phyloP scores from a whole-genome alignment of 805 yeast species.

The Scheffersomyces stipitis region DNA sequence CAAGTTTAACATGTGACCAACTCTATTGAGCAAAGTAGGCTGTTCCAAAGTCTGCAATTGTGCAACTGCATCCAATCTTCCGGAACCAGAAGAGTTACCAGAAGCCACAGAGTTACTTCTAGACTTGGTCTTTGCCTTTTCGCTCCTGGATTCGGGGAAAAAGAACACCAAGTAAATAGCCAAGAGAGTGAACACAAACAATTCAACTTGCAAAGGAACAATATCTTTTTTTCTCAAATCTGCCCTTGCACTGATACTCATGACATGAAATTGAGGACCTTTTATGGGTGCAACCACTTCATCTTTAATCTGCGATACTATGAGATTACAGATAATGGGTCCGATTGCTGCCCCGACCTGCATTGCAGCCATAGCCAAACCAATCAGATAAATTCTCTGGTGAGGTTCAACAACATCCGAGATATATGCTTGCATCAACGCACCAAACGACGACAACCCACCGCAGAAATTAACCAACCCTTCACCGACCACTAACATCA shows the following conservation, averaged over 20 bases:
- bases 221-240: constrained; percentile 10
- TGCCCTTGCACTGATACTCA: background rate
- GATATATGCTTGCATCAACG: constrained; percentile 8
- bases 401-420: constrained; percentile 8
- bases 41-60: background rate
- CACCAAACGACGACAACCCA: constrained; percentile 2
- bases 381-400: constrained; percentile 6
- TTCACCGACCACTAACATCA: background rate
- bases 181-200: constrained; percentile 6
- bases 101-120: constrained; percentile 3
- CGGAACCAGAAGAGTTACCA: background rate
- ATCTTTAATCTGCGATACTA: constrained; percentile 1
- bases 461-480: constrained; percentile 5
- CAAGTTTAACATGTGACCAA: constrained; percentile 9
- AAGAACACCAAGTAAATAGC: constrained; percentile 10
- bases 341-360: constrained; percentile 7
- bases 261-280: background rate
- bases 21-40: background rate
- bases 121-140: constrained; percentile 16
- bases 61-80: background rate
- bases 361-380: constrained; percentile 5
- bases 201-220: constrained; percentile 16
- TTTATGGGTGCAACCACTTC: too few species aligned
- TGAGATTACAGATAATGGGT: constrained; percentile 5
- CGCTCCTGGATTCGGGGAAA: constrained; percentile 19